Percentiles rank a stretch among this genome's conserved stretches.
phyloP scores from a whole-genome alignment of 2,329 filamentous ascomycete species.

The Mollisia scopiformis region DNA sequence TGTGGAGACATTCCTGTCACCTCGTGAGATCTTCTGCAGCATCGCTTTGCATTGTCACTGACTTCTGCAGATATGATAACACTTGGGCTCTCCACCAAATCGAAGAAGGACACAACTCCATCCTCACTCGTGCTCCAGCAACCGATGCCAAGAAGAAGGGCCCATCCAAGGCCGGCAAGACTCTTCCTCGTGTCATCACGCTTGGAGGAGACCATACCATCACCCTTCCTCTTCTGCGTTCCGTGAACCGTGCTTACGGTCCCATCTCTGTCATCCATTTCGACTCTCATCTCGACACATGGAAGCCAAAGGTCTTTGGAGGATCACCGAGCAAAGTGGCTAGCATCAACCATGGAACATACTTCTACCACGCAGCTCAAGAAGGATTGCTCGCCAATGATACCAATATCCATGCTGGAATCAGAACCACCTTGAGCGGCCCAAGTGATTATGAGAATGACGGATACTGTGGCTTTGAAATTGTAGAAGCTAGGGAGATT shows the following conservation, averaged over 20 bases:
- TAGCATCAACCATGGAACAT: constrained; percentile 83
- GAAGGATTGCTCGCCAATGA: constrained; percentile 81
- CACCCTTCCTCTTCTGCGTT: constrained; percentile 60
- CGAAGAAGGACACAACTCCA: constrained; percentile 78
- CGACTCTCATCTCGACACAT: constrained; percentile 69
- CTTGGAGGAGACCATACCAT: constrained; percentile 69
- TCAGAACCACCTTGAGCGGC: constrained; percentile 79
- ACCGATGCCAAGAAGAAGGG: constrained; percentile 70
- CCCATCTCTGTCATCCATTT: constrained; percentile 66
- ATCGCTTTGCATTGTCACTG: background rate
- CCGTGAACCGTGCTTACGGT: constrained; percentile 63
- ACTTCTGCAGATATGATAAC: constrained; percentile 70
- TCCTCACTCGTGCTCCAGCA: constrained; percentile 71
- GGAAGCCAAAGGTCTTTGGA: constrained; percentile 86
- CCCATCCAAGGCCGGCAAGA: constrained; percentile 72
- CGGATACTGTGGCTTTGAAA: constrained; percentile 82
- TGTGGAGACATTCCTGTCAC: constrained; percentile 86
- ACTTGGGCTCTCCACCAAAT: constrained; percentile 81
- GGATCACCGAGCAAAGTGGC: constrained; percentile 77
- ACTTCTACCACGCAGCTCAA: constrained; percentile 81
- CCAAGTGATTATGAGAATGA: constrained; percentile 84
- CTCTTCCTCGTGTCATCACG: constrained; percentile 80
- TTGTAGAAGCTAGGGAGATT: constrained; percentile 75
- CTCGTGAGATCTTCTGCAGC: constrained; percentile 58
- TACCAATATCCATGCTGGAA: constrained; percentile 85